A percentile compares a stretch with the other conserved stretches of the same genome.
phyloP scores from a whole-genome alignment of 2,329 filamentous ascomycete species.

The Cytospora chrysosperma region DNA sequence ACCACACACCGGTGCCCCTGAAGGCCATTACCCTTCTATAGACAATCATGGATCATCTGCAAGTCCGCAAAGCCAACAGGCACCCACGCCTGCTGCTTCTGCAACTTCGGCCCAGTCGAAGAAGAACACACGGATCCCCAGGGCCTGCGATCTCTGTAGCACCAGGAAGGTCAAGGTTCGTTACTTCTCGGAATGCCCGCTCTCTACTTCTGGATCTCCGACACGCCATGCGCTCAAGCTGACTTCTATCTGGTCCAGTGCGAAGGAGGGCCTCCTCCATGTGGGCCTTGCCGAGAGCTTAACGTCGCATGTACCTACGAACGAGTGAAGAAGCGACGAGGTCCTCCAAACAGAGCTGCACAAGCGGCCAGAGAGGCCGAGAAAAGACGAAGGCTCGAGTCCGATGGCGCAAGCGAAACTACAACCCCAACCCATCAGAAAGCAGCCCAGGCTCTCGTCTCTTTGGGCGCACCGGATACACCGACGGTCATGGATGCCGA shows the following conservation, averaged over 20 bases:
- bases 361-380: constrained; percentile 52
- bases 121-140: constrained; percentile 56
- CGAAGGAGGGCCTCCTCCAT: constrained; percentile 56
- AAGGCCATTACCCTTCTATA: constrained; percentile 10
- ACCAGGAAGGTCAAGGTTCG: constrained; percentile 58
- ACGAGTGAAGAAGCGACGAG: constrained; percentile 57
- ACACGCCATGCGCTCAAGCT: constrained; percentile 14
- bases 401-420: constrained; percentile 5
- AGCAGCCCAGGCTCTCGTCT: constrained; percentile 49
- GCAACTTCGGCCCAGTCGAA: constrained; percentile 7
- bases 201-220: neutral
- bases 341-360: constrained; percentile 59
- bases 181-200: neutral
- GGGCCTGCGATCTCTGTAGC: constrained; percentile 62
- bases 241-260: constrained; percentile 37
- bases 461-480: constrained; percentile 40
- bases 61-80: constrained; percentile 16
- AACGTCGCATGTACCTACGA: constrained; percentile 58
- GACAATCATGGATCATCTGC: constrained; percentile 4
- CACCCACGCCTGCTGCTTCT: constrained; percentile 8
- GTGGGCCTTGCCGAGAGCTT: constrained; percentile 56
- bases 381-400: constrained; percentile 46
- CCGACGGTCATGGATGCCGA: constrained; percentile 56
- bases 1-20: neutral
- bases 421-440: constrained; percentile 45